Evolutionary conservation across 768 basidiomycete species (phyloP).

Genomic region (Amanita thiersii): DNA sequence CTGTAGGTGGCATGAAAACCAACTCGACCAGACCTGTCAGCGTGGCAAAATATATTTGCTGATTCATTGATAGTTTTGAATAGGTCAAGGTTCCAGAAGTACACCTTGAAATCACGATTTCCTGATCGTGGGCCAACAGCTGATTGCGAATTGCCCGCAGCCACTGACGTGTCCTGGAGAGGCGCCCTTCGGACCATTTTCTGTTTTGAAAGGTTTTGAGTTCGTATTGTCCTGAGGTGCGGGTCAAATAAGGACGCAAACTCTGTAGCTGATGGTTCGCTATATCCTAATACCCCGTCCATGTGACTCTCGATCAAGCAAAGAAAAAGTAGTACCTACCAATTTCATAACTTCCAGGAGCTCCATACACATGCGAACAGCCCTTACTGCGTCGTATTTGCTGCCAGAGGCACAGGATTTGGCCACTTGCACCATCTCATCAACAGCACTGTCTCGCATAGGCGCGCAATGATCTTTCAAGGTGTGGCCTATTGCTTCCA

Average conservation of each 20-base stretch:
- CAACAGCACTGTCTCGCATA: slow-evolving; percentile 80
- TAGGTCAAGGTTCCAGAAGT: slow-evolving; percentile 36
- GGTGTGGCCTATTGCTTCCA: slow-evolving; percentile 69
- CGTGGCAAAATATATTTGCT: slow-evolving; percentile 46
- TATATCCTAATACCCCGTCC: slow-evolving; percentile 61
- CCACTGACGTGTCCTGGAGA: slow-evolving; percentile 59
- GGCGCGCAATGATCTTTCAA: slow-evolving; percentile 91
- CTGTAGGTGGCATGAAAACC: slow-evolving; percentile 46
- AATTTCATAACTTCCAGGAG: slow-evolving; percentile 94
- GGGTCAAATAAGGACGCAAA: slow-evolving; percentile 83
- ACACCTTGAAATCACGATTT: slow-evolving; percentile 36
- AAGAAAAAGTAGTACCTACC: slow-evolving; percentile 37
- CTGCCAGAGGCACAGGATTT: slow-evolving; percentile 46
- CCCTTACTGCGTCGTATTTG: slow-evolving; percentile 59
- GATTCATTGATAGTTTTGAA: slow-evolving; percentile 37
- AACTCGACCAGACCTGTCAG: slow-evolving; percentile 58
- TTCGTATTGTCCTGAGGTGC: slow-evolving; percentile 74
- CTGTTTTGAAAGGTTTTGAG: slow-evolving; percentile 65
- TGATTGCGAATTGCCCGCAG: slow-evolving; percentile 43
- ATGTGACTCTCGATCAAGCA: slow-evolving; percentile 14
- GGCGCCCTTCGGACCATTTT: slow-evolving; percentile 34
- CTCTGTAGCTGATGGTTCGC: slow-evolving; percentile 94
- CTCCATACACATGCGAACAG: slow-evolving; percentile 79
- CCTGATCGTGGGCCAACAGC: slow-evolving; percentile 28
- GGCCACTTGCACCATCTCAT: slow-evolving; percentile 73